Base-by-base conservation (phyloP, 495 filamentous ascomycete genomes). In the Chaetomium tenue region DNA sequence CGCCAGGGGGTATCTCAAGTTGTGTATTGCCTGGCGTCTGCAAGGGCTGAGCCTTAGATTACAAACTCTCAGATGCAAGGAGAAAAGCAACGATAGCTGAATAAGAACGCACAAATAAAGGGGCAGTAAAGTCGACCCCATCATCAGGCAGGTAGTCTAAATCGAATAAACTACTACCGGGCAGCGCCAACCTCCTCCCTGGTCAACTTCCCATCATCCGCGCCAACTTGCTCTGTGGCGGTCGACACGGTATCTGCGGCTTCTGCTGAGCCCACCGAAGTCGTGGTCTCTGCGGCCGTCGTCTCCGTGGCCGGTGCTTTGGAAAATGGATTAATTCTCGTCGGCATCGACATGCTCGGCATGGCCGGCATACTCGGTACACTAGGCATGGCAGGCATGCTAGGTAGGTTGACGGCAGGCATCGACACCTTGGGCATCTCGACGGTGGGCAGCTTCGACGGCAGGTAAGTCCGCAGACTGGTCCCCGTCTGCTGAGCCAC, bases 401-500 rank as follows among this genome's bases (percentile, higher is more conserved):
- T 55, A 5, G 60, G 60, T 18, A 63, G 33, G 9, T 11, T 30
- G 54, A 58, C 53, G 48, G 53, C 50, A 1, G 73, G 73, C 60
- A 76, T 74, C 16, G 62, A 53, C 2, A 71, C 65, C 62, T 69
- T 74, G 62, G 68, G 54, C 58, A 73, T 62, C 30, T 65, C 71
- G 30, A 79, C 73, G 37, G 71, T 71, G 5, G 78, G 78, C 56
- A 79, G 67, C 66, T 73, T 80, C 20, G 73, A 68, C n/a, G 78
- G 78, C 50, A 81, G 67, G 26, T 76, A 79, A 0, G 77, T 77
- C 39, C 72, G 58, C 48, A 78, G 64, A 16, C 68, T 77, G 0
- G 73, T 73, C 11, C 78, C 76, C 22, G 78, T 75, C 54, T 79
- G 72, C 57, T 79, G 72, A 0, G 79, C 78, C n/a, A 81, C 70